Evolutionary conservation across 2,329 filamentous ascomycete genomes (phyloP).

Genomic region (Stagonosporopsis chrysanthemi): DNA sequence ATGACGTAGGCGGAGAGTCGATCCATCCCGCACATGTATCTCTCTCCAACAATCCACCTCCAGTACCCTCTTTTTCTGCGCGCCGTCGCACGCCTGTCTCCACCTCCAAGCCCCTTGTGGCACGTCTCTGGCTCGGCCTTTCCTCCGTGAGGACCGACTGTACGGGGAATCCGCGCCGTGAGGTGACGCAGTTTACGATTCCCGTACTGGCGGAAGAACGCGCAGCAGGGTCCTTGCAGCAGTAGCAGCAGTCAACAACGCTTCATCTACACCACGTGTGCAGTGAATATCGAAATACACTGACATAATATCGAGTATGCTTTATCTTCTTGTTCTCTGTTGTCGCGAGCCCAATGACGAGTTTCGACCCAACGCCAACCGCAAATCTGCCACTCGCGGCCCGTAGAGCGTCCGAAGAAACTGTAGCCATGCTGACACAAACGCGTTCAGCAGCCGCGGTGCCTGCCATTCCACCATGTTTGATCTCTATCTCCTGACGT

Average conservation of each 20-base stretch:
- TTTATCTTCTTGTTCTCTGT: neutral
- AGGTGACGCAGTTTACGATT: constrained; percentile 1
- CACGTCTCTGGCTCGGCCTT: constrained; percentile 8
- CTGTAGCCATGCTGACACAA: constrained; percentile 31
- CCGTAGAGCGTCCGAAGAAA: constrained; percentile 12
- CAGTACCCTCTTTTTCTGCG: constrained; percentile 32
- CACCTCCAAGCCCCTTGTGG: constrained; percentile 30
- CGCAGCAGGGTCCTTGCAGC: neutral
- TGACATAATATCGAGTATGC: constrained; percentile 5
- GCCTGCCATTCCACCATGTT: constrained; percentile 51
- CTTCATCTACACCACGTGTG: neutral
- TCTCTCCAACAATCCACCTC: constrained; percentile 11
- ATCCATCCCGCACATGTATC: constrained; percentile 18
- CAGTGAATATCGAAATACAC: neutral
- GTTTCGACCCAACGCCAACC: neutral
- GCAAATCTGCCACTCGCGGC: constrained; percentile 14
- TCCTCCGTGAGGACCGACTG: constrained; percentile 7
- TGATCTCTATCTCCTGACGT: constrained; percentile 81
- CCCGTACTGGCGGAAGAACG: neutral
- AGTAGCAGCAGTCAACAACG: neutral
- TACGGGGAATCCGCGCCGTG: constrained; percentile 6
- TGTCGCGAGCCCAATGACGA: neutral
- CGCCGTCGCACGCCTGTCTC: constrained; percentile 27
- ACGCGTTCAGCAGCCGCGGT: constrained; percentile 17
- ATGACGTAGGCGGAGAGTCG: constrained; percentile 36